Evolutionary conservation across 108 stramenopile genomes (phyloP).

Genomic region (Thalassiosira profunda): DNA sequence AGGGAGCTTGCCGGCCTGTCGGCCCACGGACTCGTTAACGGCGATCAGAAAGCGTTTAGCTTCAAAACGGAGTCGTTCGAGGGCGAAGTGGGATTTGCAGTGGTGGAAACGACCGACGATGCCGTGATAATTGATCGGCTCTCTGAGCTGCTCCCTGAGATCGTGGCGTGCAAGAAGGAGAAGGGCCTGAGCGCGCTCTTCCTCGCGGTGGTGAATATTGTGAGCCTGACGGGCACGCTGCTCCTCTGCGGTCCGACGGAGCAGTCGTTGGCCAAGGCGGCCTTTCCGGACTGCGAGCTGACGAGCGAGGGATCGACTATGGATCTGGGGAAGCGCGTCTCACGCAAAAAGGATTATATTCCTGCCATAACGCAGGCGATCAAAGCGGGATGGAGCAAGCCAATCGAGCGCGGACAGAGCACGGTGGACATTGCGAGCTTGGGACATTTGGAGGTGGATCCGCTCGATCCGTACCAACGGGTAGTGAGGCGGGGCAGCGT

Average conservation of each 20-base stretch:
- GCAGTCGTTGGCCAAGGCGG: conserved; percentile 44
- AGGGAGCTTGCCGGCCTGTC: conserved; percentile 48
- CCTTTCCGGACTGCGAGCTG: conserved; percentile 36
- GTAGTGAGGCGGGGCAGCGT: conserved; percentile 25
- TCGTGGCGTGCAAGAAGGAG: conserved; percentile 68
- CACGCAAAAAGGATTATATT: conserved; percentile 69
- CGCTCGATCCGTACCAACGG: conserved; percentile 46
- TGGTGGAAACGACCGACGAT: conserved; percentile 84
- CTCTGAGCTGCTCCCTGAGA: conserved; percentile 58
- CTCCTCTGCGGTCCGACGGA: conserved; percentile 63
- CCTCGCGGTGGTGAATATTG: conserved; percentile 70
- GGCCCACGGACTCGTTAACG: conserved; percentile 61
- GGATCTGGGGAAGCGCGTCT: conserved; percentile 58
- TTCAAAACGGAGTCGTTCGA: conserved; percentile 43
- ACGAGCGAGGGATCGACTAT: conserved; percentile 42
- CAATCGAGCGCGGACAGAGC: conserved; percentile 24
- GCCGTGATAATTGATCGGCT: conserved; percentile 55
- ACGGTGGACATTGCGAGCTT: conserved; percentile 27
- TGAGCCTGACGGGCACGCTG: conserved; percentile 48
- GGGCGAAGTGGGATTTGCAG: conserved; percentile 73
- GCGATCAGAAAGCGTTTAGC: conserved; percentile 75
- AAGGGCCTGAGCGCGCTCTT: conserved; percentile 43
- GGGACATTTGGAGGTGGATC: conserved; percentile 56
- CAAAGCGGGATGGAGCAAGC: conserved; percentile 57
- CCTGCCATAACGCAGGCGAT: conserved; percentile 50